A percentile compares a stretch with the other conserved stretches of the same genome.
phyloP scores from a whole-genome alignment of 352 stramenopile genomes.

The Thraustochytrium aureum region DNA sequence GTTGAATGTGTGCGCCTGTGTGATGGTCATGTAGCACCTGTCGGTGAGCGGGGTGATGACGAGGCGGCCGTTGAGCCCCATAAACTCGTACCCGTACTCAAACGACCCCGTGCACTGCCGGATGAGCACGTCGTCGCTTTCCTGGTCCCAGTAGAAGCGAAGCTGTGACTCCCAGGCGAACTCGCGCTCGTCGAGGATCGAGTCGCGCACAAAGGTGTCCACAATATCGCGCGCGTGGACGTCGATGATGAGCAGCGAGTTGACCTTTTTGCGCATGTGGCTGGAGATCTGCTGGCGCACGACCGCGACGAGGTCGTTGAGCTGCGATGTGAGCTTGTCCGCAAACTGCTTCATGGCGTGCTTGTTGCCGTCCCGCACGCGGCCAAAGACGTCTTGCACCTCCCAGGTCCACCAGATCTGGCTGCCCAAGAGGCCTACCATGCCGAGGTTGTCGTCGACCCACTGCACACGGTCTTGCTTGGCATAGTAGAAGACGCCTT shows the following conservation, averaged over 20 bases:
- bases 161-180: conserved; percentile 99
- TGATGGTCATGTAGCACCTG: conserved; percentile 99
- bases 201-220: conserved; percentile 72
- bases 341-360: conserved; percentile 64
- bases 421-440: conserved; percentile 98
- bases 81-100: conserved; percentile 99
- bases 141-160: conserved; percentile 95
- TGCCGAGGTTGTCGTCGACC: conserved; percentile 94
- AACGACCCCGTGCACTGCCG: conserved; percentile 80
- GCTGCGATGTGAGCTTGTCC: conserved; percentile 91
- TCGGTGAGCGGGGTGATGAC: conserved; percentile 99
- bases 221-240: conserved; percentile 99
- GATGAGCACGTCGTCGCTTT: conserved; percentile 84
- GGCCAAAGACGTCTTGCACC: conserved; percentile 72
- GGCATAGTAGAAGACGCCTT: conserved; percentile 66
- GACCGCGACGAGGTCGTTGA: conserved; percentile 73
- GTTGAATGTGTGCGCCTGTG: conserved; percentile 97
- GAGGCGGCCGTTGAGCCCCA: conserved; percentile 97
- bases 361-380: conserved; percentile 64
- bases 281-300: conserved; percentile 57
- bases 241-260: conserved; percentile 99
- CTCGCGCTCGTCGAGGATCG: conserved; percentile 69
- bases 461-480: conserved; percentile 87
- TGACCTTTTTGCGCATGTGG: conserved; percentile 97
- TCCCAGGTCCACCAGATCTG: conserved; percentile 98